Conservation (phyloP, 768 basidiomycete species). For the Kwoniella dejecticola region DNA sequence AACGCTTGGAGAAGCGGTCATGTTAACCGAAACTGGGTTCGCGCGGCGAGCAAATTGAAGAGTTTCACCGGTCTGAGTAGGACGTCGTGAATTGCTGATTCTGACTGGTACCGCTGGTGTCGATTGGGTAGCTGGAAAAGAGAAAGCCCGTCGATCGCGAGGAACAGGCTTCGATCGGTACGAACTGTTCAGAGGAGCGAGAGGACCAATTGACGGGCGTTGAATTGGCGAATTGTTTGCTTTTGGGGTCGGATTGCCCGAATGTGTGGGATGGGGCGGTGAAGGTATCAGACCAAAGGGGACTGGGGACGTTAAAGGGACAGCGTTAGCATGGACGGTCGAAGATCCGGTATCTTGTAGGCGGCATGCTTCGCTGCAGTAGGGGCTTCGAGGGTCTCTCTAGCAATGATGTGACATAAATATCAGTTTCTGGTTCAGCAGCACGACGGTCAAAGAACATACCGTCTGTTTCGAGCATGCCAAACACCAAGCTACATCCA, state of each 20-base stretch:
- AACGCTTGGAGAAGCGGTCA: conserved; percentile 12
- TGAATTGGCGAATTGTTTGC: conserved; percentile 17
- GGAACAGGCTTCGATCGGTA: conserved; percentile 4
- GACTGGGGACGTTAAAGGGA: conserved; percentile 20
- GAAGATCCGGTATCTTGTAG: conserved; percentile 21
- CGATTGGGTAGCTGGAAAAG: conserved; percentile 38
- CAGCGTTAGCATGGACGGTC: not conserved
- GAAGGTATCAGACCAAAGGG: conserved; percentile 13
- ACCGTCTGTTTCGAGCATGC: conserved; percentile 47
- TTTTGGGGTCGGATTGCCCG: conserved; percentile 11
- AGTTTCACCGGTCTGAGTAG: conserved; percentile 9
- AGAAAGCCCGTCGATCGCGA: conserved; percentile 47
- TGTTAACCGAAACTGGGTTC: conserved; percentile 13
- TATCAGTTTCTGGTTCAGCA: not conserved
- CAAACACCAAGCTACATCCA: conserved; percentile 48
- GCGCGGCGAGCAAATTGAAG: conserved; percentile 33
- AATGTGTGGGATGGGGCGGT: conserved; percentile 7
- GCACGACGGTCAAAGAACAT: too few species aligned
- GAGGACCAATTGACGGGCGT: conserved; percentile 24
- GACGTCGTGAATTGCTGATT: conserved; percentile 3
- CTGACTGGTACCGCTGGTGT: conserved; percentile 11
- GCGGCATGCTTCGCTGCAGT: conserved; percentile 48
- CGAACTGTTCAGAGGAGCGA: conserved; percentile 2
- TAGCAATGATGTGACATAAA: conserved; percentile 5
- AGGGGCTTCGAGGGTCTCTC: conserved; percentile 36